phyloP scores from a whole-genome alignment of 805 yeast genomes.

The Komagataella phaffii region DNA sequence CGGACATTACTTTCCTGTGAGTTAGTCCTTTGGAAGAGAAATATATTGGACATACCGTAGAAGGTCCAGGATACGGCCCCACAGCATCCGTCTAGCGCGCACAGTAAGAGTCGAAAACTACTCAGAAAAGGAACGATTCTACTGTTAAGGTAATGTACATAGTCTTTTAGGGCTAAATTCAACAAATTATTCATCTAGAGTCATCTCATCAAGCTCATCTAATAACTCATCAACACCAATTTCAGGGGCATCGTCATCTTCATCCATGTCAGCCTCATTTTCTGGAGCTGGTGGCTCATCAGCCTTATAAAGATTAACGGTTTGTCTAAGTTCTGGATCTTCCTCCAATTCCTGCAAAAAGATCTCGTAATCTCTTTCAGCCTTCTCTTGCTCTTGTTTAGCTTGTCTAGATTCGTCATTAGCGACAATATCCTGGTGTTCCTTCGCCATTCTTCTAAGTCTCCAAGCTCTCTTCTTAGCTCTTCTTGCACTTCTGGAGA shows the following conservation, averaged over 20 bases:
- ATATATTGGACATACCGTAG: background rate
- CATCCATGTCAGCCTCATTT: conserved; percentile 27
- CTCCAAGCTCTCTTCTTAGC: conserved; percentile 77
- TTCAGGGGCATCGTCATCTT: conserved; percentile 71
- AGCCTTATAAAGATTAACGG: conserved; percentile 79
- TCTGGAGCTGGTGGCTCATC: conserved; percentile 13
- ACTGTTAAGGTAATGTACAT: background rate
- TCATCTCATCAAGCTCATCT: conserved; percentile 93
- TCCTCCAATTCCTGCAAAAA: conserved; percentile 97
- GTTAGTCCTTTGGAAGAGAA: background rate
- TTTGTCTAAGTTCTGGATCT: conserved; percentile 86
- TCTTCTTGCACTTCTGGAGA: conserved; percentile 66
- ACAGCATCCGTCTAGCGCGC: background rate
- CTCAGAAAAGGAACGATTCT: background rate
- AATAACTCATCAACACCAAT: conserved; percentile 84
- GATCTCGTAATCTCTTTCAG: conserved; percentile 87
- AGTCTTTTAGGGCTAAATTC: conserved; percentile 4
- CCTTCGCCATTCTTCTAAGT: conserved; percentile 94
- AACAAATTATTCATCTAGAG: conserved; percentile 38
- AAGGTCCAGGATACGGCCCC: background rate
- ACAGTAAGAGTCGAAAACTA: background rate
- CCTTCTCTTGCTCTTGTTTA: conserved; percentile 80
- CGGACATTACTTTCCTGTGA: conserved; percentile 21
- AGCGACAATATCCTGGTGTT: conserved; percentile 81
- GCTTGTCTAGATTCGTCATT: conserved; percentile 56